A percentile compares a stretch with the other conserved stretches of the same genome.
These are phyloP conservation scores for Barnettozyma salicaria DNA, from an alignment of 805 yeast genomes.

Conservation along the genomic window DNA sequence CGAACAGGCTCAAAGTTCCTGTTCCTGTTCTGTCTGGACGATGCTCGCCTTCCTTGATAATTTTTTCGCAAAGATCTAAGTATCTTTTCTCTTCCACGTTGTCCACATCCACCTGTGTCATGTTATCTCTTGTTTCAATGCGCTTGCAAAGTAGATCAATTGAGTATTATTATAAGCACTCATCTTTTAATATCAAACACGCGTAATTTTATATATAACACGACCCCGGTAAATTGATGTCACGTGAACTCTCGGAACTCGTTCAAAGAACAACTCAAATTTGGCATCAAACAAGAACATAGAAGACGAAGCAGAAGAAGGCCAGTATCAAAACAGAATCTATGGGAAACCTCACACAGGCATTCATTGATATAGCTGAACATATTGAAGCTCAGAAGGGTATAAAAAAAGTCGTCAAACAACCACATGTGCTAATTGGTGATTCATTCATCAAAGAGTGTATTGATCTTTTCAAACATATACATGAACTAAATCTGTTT, in stretches of 20 bases:
- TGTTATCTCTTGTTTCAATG: no score
- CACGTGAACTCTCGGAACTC: no score
- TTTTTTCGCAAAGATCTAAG: constrained; percentile 70
- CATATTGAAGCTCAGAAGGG: constrained; percentile 4
- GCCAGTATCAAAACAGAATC: no score
- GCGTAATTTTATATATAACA: no score
- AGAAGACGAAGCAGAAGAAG: no score
- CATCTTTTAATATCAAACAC: no score
- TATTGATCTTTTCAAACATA: constrained; percentile 17
- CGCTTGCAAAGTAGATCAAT: no score
- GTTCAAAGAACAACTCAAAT: no score
- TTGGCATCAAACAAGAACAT: no score
- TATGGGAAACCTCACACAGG: constrained; percentile 12
- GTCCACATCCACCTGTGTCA: constrained; percentile 11
- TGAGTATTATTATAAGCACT: no score
- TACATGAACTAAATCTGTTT: constrained; percentile 27
- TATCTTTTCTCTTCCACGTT: constrained; percentile 73
- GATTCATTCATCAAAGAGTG: constrained; percentile 16
- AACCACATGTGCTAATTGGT: constrained; percentile 4
- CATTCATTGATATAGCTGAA: constrained; percentile 5
- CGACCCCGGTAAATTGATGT: no score
- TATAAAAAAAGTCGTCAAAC: background rate
- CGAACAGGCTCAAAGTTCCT: constrained; percentile 85
- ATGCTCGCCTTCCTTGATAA: constrained; percentile 78
- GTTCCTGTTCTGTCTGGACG: constrained; percentile 98